A percentile compares a stretch with the other conserved stretches of the same genome.
phyloP scores from a whole-genome alignment of 805 yeast species.

The Saccharomycopsis selenospora region DNA sequence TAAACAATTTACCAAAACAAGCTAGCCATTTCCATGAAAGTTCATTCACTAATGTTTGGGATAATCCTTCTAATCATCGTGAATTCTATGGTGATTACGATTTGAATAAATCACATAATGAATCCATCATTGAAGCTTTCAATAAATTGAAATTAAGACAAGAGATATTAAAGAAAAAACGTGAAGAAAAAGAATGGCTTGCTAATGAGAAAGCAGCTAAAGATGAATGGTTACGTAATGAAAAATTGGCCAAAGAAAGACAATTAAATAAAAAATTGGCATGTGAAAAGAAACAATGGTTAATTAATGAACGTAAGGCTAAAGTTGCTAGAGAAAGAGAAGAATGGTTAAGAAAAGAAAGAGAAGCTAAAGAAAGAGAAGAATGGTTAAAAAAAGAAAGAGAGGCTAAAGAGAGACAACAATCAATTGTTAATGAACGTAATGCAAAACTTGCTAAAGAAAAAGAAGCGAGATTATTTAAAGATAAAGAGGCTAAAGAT shows the following conservation, averaged over 20 bases:
- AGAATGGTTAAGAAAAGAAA: constrained; percentile 6
- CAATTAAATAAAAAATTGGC: constrained; percentile 2
- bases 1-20: constrained; percentile 3
- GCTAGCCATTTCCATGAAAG: neutral
- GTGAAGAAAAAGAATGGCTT: neutral
- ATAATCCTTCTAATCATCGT: neutral
- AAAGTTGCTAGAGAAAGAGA: neutral
- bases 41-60: neutral
- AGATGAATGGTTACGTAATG: constrained; percentile 6
- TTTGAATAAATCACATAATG: constrained; percentile 11
- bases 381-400: constrained; percentile 8
- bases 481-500: neutral
- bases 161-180: neutral
- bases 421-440: neutral
- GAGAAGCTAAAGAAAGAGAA: constrained; percentile 3
- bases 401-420: constrained; percentile 2
- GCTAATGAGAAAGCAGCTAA: neutral
- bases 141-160: neutral
- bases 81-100: neutral
- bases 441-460: neutral
- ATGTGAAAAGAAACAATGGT: neutral
- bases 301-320: too few relatives aligned
- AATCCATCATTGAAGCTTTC: constrained; percentile 4
- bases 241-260: constrained; percentile 4
- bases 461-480: neutral